Evolutionary conservation across 192 early-diverging fungal species (phyloP).

Genomic region (Podila minutissima): DNA sequence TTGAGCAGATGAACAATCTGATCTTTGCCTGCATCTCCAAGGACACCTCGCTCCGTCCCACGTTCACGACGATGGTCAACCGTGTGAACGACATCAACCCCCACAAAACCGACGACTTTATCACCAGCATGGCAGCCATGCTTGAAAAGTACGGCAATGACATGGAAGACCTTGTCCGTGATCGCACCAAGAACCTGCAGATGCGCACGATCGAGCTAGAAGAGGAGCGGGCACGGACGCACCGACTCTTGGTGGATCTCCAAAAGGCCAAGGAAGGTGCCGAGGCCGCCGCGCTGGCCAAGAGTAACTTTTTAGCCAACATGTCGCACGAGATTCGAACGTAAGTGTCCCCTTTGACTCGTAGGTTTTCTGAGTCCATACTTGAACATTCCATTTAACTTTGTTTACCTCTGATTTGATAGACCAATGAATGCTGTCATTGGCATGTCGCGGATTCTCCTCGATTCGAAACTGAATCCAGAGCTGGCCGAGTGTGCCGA

Average conservation of each 20-base stretch:
- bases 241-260: constrained; percentile 52
- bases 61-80: constrained; percentile 36
- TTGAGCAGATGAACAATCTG: constrained; percentile 43
- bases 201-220: constrained; percentile 53
- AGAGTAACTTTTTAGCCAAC: constrained; percentile 76
- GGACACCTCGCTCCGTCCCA: constrained; percentile 25
- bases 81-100: constrained; percentile 53
- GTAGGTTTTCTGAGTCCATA: not conserved
- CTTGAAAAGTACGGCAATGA: constrained; percentile 58
- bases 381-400: not conserved
- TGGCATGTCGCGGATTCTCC: constrained; percentile 71
- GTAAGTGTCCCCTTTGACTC: not conserved
- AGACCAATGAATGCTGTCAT: constrained; percentile 82
- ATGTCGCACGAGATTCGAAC: constrained; percentile 71
- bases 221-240: constrained; percentile 51
- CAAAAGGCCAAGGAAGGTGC: constrained; percentile 59
- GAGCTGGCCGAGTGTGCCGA: constrained; percentile 70
- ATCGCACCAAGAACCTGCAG: constrained; percentile 53
- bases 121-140: constrained; percentile 56
- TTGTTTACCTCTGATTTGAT: constrained; percentile 12
- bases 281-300: constrained; percentile 57
- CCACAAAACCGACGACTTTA: constrained; percentile 47
- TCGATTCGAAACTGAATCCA: constrained; percentile 76
- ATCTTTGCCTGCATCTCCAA: constrained; percentile 22
- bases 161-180: constrained; percentile 55